Evolutionary conservation across 768 basidiomycete species (phyloP), one percentile per base, ranked within the genome.

Genomic region (Pleurotus citrinopileatus): DNA sequence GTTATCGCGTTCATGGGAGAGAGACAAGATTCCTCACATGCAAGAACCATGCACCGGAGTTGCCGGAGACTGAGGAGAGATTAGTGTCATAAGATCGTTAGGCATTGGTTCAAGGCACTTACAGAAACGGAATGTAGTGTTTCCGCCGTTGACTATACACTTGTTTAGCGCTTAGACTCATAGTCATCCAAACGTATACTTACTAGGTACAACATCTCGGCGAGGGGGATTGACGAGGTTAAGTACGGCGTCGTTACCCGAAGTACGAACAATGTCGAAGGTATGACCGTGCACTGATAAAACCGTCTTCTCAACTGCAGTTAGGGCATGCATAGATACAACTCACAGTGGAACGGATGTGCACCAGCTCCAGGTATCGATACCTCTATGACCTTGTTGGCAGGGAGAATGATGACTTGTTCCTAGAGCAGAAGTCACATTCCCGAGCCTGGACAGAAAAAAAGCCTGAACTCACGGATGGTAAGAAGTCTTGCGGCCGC

Each of bases 41-140:
- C 45, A 78, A 66, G 67, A 78, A 73, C 78, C 81, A 83, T 4
- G 79, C 77, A 20, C 86, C 86, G 0, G 86, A 72, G 67, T 87
- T 87, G 56, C 82, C 79, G 32, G 61, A 65, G 60, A 63, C 58
- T 59, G 26, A 29, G 6, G 9, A 23, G 15, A 15, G 4, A 29
- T 37, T 13, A 40, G 19, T 28, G 40, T 25, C 9, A 22, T 17
- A 42, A 27, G 34, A 43, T 45, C 3, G 10, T 13, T 23, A 12
- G 1, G 15, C 19, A 51, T 5, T 13, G 26, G 15, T 29, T 26
- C 40, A 9, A 20, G 19, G 17, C 2, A 60, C 62, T 19, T 59
- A 64, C 63, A 67, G 67, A 70, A 71, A 3, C 70, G 62, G 68
- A 72, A 70, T 2, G 70, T 72, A 3, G 64, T 67, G 63, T 70